Percentiles rank a stretch among this genome's conserved stretches.
These are phyloP conservation scores for Trametes cubensis DNA, from an alignment of 768 basidiomycete species.

Conservation along the genomic window DNA sequence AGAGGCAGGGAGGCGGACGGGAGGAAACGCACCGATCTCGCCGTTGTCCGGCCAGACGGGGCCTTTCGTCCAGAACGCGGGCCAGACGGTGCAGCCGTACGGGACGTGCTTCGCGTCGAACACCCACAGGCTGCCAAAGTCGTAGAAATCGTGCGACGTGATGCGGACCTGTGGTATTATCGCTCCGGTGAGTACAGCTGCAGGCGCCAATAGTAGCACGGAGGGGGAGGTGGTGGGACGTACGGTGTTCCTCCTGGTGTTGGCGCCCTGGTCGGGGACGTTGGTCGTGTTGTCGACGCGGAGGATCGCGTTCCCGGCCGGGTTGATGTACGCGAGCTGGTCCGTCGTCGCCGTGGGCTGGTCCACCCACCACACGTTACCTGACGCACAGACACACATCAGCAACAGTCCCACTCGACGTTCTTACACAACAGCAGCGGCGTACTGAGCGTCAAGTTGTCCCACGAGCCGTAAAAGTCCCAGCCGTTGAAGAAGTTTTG, in stretches of 20 bases:
- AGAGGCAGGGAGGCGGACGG: not conserved
- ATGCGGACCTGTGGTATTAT: conserved; percentile 44
- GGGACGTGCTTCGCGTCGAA: conserved; percentile 53
- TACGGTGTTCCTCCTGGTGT: conserved; percentile 64
- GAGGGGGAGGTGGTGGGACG: conserved; percentile 16
- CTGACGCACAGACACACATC: conserved; percentile 36
- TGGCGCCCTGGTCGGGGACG: conserved; percentile 41
- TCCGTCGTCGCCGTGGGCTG: conserved; percentile 47
- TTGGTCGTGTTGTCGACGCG: conserved; percentile 72
- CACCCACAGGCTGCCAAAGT: conserved; percentile 49
- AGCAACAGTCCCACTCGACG: not conserved
- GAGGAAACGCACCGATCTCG: conserved; percentile 33
- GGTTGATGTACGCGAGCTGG: conserved; percentile 61
- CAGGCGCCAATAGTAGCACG: too few species aligned
- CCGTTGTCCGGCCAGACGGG: conserved; percentile 48
- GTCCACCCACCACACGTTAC: conserved; percentile 67
- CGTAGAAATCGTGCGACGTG: conserved; percentile 46
- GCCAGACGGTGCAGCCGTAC: conserved; percentile 62
- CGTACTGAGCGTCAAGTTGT: conserved; percentile 43
- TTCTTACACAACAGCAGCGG: too few species aligned
- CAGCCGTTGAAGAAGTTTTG: conserved; percentile 47
- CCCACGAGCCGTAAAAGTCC: conserved; percentile 46
- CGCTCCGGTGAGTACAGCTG: not conserved
- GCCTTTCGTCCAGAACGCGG: conserved; percentile 39
- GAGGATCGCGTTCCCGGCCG: conserved; percentile 65